Evolutionary conservation across 2,329 filamentous ascomycete species (phyloP).

Genomic region (Ilyonectria sp.): DNA sequence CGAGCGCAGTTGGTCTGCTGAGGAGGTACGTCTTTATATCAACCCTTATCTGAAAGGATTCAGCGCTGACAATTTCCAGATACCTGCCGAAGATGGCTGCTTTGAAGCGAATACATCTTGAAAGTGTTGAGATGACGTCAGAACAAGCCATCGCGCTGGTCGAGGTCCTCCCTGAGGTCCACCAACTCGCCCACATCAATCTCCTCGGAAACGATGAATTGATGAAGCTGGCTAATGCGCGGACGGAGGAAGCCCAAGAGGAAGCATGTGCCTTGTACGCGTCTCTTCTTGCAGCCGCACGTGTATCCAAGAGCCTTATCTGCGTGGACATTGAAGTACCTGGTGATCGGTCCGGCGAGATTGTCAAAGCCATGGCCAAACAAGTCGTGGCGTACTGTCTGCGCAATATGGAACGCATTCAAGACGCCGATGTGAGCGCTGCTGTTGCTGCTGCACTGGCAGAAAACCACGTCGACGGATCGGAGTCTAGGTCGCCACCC

Average conservation of each 20-base stretch:
- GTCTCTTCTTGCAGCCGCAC: conserved; percentile 88
- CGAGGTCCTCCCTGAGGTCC: conserved; percentile 89
- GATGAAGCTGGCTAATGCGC: conserved; percentile 79
- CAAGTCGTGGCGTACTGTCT: conserved; percentile 96
- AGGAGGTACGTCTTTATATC: conserved; percentile 73
- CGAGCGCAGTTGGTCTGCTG: conserved; percentile 81
- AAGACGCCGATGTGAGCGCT: conserved; percentile 74
- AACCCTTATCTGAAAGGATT: neutral
- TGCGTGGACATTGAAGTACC: conserved; percentile 95
- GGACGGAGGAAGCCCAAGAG: conserved; percentile 85
- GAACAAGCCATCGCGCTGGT: conserved; percentile 93
- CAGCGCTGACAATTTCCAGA: conserved; percentile 54
- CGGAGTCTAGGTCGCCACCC: conserved; percentile 51
- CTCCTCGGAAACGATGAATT: conserved; percentile 86
- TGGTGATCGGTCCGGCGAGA: conserved; percentile 83
- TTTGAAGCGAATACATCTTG: conserved; percentile 88
- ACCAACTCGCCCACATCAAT: conserved; percentile 86
- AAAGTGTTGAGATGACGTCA: conserved; percentile 85
- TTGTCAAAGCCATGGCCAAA: conserved; percentile 92
- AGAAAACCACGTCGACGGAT: conserved; percentile 52
- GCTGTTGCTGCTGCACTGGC: conserved; percentile 61
- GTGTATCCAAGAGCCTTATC: conserved; percentile 86
- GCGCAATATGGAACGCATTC: conserved; percentile 87
- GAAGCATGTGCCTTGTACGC: conserved; percentile 96
- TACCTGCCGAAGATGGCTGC: conserved; percentile 84